These are phyloP conservation scores for Capsicum pubescens DNA, from an alignment of 257 asterid genomes.

Conservation along the genomic window DNA sequence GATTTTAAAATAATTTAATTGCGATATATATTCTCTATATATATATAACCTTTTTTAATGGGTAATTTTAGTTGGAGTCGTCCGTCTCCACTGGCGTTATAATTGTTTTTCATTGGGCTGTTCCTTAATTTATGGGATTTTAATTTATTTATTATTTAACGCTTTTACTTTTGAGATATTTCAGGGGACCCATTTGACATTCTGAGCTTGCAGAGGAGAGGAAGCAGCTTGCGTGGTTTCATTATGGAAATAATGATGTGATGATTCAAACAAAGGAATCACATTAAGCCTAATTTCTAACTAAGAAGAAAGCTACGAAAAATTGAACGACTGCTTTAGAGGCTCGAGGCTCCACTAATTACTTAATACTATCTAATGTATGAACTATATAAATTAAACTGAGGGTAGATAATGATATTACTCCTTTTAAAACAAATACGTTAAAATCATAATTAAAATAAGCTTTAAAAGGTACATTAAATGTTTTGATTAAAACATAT, in stretches of 20 bases:
- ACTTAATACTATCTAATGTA: background rate
- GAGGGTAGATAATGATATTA: background rate
- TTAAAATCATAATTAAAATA: too few species aligned
- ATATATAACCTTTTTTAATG: background rate
- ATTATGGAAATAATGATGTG: background rate
- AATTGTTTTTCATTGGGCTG: background rate
- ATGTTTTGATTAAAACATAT: background rate
- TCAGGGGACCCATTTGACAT: constrained; percentile 13
- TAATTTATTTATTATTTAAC: background rate
- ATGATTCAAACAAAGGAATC: background rate
- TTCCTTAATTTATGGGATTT: background rate
- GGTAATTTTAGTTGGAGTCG: background rate
- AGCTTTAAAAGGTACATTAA: background rate
- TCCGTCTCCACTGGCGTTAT: background rate
- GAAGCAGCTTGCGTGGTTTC: constrained; percentile 19
- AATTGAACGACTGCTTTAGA: too few species aligned
- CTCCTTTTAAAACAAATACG: too few species aligned
- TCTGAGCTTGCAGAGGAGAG: background rate
- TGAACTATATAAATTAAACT: background rate
- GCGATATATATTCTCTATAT: too few species aligned
- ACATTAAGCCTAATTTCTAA: background rate
- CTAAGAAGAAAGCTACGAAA: background rate
- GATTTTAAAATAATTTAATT: background rate
- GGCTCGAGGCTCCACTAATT: too few species aligned
- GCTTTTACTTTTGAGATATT: constrained; percentile 24